phyloP scores from a whole-genome alignment of 2,329 filamentous ascomycete genomes.

The Alternaria infectoria region DNA sequence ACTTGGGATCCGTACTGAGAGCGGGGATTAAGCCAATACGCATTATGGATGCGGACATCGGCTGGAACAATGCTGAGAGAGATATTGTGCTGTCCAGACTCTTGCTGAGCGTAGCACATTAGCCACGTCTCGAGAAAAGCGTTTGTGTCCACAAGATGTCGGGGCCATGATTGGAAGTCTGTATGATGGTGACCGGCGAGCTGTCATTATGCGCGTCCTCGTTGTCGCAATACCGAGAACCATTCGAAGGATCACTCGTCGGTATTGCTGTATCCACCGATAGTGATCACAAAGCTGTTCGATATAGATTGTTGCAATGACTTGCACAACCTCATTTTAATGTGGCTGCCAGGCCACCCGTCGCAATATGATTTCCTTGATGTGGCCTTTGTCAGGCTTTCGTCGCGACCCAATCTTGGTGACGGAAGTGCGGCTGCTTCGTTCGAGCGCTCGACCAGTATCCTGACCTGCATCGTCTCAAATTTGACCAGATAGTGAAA shows the following conservation, averaged over 20 bases:
- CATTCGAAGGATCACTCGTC: not conserved
- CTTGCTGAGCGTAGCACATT: not conserved
- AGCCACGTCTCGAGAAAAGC: not conserved
- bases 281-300: not conserved
- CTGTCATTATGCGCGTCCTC: not conserved
- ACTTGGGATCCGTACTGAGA: not conserved
- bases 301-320: not conserved
- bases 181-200: not conserved
- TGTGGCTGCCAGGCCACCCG: not conserved
- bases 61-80: not conserved
- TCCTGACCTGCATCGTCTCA: not conserved
- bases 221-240: not conserved
- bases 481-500: not conserved
- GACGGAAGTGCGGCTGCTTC: not conserved
- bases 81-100: not conserved
- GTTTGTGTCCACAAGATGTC: not conserved
- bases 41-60: not conserved
- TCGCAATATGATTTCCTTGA: not conserved
- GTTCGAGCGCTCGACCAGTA: fast-evolving
- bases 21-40: not conserved
- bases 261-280: not conserved
- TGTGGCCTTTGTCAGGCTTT: not conserved
- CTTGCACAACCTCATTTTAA: not conserved
- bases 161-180: not conserved
- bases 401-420: not conserved